Conservation (phyloP, 2,329 filamentous ascomycete species). For the Phaeosphaeria sp. region DNA sequence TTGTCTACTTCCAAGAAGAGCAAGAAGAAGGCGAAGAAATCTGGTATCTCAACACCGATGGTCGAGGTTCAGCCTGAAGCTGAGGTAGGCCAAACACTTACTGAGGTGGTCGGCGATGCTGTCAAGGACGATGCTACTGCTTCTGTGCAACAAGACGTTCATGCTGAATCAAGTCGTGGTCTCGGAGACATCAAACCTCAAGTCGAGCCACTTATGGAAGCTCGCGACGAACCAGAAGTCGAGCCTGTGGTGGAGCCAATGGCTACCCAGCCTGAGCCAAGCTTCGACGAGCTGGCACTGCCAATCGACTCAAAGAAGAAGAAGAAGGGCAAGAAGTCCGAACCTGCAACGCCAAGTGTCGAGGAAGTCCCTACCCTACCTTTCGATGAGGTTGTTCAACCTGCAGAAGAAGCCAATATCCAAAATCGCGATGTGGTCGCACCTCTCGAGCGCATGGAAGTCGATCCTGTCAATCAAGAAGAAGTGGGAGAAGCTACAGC, state of each 20-base stretch:
- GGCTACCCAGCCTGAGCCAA: not conserved
- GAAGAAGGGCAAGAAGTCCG: slow-evolving; percentile 34
- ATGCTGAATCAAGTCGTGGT: not conserved
- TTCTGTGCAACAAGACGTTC: not conserved
- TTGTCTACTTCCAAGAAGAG: slow-evolving; percentile 22
- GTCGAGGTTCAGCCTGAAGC: not conserved
- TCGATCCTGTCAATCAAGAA: not conserved
- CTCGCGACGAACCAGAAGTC: not conserved
- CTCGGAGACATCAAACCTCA: not conserved
- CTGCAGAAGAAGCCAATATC: not conserved
- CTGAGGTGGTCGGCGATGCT: not conserved
- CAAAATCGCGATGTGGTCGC: not conserved
- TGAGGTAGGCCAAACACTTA: not conserved
- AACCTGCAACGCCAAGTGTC: slow-evolving; percentile 3
- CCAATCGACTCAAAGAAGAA: slow-evolving; percentile 18
- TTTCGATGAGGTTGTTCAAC: not conserved
- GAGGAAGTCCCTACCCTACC: not conserved
- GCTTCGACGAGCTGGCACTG: not conserved
- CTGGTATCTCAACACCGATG: not conserved
- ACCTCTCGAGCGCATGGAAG: not conserved
- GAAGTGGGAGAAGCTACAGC: not conserved
- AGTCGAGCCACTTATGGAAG: not conserved
- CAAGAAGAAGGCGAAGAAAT: slow-evolving; percentile 22
- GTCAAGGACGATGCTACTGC: not conserved
- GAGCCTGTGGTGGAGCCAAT: not conserved